These are phyloP conservation scores for Zea mays DNA, from an alignment of 176 grass and related monocot genomes.

Conservation along the genomic window Zm-B73-REFERENCE-NAM-5.0 NC_050104.1:25234501-25235000, in stretches of 20 bases:
- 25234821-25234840: not conserved
- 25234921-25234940: not conserved
- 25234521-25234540: conserved; percentile 37
- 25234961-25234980: not conserved
- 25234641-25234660: not conserved
- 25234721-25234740: not conserved
- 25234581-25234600: not conserved
- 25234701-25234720: not conserved
- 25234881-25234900: conserved; percentile 23
- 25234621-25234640: not conserved
- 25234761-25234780: not conserved
- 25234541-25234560: conserved; percentile 27
- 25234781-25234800: conserved; percentile 6
- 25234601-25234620: not conserved
- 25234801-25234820: not conserved
- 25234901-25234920: conserved; percentile 1
- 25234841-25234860: conserved; percentile 7
- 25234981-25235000: not conserved
- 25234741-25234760: conserved; percentile 15
- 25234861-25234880: conserved; percentile 15
- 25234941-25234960: not conserved
- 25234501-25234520: conserved; percentile 30
- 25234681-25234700: not conserved
- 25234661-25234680: not conserved
- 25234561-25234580: not conserved